Percentiles rank a stretch among this genome's conserved stretches.
These are phyloP conservation scores for Trichoderma asperellum DNA, from an alignment of 2,329 filamentous ascomycete species.

Conservation along the genomic window DNA sequence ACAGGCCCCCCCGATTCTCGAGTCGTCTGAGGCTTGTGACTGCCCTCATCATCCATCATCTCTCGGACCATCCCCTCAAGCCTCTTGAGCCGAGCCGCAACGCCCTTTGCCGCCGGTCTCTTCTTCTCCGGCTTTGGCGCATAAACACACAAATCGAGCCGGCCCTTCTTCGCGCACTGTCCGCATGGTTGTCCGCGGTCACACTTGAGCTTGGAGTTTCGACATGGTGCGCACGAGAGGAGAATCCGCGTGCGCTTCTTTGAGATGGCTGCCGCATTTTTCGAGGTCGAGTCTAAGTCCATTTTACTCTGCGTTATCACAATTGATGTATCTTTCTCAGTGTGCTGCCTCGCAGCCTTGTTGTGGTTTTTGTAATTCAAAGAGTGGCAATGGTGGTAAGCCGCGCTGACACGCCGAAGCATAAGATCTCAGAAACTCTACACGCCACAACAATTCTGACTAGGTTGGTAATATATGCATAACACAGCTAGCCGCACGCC, in stretches of 20 bases:
- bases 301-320: neutral
- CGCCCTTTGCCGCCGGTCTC: slow-evolving; percentile 50
- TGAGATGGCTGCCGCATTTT: neutral
- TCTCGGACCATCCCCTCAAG: slow-evolving; percentile 62
- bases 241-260: slow-evolving; percentile 54
- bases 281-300: slow-evolving; percentile 7
- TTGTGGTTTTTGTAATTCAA: neutral
- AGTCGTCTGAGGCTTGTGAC: neutral
- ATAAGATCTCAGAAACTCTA: neutral
- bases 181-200: slow-evolving; percentile 57
- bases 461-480: neutral
- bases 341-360: neutral
- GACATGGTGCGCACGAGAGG: slow-evolving; percentile 58
- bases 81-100: slow-evolving; percentile 58
- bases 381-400: neutral
- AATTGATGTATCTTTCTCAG: neutral
- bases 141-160: slow-evolving; percentile 52
- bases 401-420: neutral
- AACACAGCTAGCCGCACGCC: slow-evolving; percentile 2
- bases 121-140: slow-evolving; percentile 50
- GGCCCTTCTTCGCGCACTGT: slow-evolving; percentile 57
- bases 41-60: slow-evolving; percentile 53
- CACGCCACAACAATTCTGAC: neutral
- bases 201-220: slow-evolving; percentile 60
- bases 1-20: slow-evolving; percentile 27